These are phyloP conservation scores for Mayamaea pseudoterrestris DNA, from an alignment of 108 stramenopile species.

Conservation along the genomic window DNA sequence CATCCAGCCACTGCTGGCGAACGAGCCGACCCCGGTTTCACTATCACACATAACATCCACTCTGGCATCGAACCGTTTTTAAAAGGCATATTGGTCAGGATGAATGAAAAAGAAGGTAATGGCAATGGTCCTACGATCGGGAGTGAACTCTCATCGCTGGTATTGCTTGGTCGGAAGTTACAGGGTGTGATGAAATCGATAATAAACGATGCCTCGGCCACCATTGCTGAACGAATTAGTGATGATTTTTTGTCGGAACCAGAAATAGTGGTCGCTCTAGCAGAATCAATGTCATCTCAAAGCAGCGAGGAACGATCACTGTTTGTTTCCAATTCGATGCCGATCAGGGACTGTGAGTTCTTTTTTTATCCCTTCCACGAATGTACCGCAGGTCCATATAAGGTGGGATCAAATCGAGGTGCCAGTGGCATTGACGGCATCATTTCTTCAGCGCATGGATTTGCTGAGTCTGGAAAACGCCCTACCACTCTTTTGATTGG, in stretches of 20 bases:
- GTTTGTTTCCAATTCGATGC: conserved; percentile 87
- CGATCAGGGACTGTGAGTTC: conserved; percentile 81
- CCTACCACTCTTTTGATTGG: conserved; percentile 77
- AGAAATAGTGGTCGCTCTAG: conserved; percentile 50
- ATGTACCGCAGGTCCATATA: conserved; percentile 9
- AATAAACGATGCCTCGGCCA: conserved; percentile 27
- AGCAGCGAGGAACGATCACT: conserved; percentile 8
- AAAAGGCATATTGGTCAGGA: conserved; percentile 7
- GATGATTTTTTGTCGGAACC: conserved; percentile 57
- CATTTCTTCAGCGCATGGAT: conserved; percentile 78
- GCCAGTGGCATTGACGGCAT: conserved; percentile 93
- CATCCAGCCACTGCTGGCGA: conserved; percentile 48
- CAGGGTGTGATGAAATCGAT: conserved; percentile 43
- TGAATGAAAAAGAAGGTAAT: conserved; percentile 1
- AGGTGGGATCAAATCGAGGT: conserved; percentile 71
- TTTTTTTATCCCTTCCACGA: conserved; percentile 57
- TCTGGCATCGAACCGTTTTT: conserved; percentile 34
- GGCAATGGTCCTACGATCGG: conserved; percentile 4
- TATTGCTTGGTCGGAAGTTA: conserved; percentile 40
- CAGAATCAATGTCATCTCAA: conserved; percentile 28
- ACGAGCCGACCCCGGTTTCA: conserved; percentile 55
- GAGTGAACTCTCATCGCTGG: conserved; percentile 49
- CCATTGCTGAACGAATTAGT: neutral
- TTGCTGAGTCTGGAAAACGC: conserved; percentile 37
- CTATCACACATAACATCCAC: conserved; percentile 54